A percentile compares a stretch with the other conserved stretches of the same genome.
These are phyloP conservation scores for Mycosarcoma mackinlayi DNA, from an alignment of 1,284 basidiomycete species.

Conservation along the genomic window DNA sequence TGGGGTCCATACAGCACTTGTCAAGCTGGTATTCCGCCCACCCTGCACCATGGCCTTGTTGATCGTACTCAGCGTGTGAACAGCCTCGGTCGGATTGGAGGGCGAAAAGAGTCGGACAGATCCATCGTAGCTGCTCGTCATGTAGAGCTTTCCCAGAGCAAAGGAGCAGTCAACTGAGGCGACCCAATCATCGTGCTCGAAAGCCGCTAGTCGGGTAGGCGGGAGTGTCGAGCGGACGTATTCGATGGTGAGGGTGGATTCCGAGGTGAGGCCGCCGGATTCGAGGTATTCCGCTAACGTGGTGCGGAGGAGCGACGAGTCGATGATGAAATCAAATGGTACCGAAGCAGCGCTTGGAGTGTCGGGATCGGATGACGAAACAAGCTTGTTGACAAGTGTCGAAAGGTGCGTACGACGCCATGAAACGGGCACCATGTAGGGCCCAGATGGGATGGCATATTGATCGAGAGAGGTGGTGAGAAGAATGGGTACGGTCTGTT, in stretches of 20 bases:
- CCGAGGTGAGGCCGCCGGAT: conserved; percentile 76
- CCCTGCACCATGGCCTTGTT: conserved; percentile 47
- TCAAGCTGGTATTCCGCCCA: conserved; percentile 72
- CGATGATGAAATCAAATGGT: conserved; percentile 93
- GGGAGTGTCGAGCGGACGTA: conserved; percentile 93
- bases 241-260: conserved; percentile 90
- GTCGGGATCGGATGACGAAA: conserved; percentile 69
- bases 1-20: conserved; percentile 76
- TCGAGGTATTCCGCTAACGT: conserved; percentile 82
- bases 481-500: conserved; percentile 51
- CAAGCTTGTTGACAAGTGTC: conserved; percentile 93
- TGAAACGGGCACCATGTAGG: conserved; percentile 89
- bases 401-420: conserved; percentile 98
- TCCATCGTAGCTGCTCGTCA: conserved; percentile 68
- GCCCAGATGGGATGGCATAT: conserved; percentile 86
- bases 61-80: conserved; percentile 49
- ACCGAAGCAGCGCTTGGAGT: conserved; percentile 72
- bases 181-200: conserved; percentile 94
- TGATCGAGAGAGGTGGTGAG: conserved; percentile 63
- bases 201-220: conserved; percentile 81
- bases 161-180: conserved; percentile 76
- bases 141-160: conserved; percentile 50
- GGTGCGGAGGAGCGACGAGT: conserved; percentile 78
- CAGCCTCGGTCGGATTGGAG: conserved; percentile 32
- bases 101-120: conserved; percentile 59